Base-by-base conservation (phyloP, 371 early-diverging fungal species). In the Phascolomyces articulosus region DNA sequence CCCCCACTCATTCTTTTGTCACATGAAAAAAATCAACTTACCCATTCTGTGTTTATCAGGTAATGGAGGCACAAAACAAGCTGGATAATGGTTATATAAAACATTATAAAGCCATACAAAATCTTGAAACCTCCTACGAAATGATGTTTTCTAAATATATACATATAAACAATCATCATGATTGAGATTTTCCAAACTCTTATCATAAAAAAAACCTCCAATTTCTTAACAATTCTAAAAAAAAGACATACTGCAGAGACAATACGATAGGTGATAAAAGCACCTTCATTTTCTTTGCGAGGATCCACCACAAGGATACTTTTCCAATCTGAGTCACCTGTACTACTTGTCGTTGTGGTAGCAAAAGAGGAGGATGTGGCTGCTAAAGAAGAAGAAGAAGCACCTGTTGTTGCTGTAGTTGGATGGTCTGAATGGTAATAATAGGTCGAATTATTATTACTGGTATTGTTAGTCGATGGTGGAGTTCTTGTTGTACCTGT, bases 21-120 rank as follows among this genome's bases (percentile, higher is more conserved):
- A 38, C 38, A 38, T 38, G 38, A 6, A 38, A 38, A 6, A 38
- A 9, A 6, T 38, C 18, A 26, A 55, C 78, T 47, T 80, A 93
- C 94, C 93, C 82, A 93, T 81, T 54, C 96, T 88, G 67, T 95
- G 93, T 72, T 95, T 96, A 59, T 92, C 96, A 1, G 98, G 98
- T 31, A 96, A 77, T 21, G 98, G 96, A 53, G 97, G 96, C 0
- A 96, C 77, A 29, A 96, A 93, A 48, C 91, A 91, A 6, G 91
- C 91, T 20, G 93, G 90, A 75, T 81, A 93, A 62, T 92, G 89
- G 21, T 82, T 83, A 49, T 74, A 72, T 20, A 98, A 75, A 29
- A 86, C 87, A 56, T 86, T 82, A 66, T 95, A 88, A 40, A 98
- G 83, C 93, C 92, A 93, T 6, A 87, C 91, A 85, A 98, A 98